Percentiles rank a stretch among this genome's conserved stretches.
Evolutionary conservation across 2,329 filamentous ascomycete species (phyloP).

Genomic region (Penicillium sp.): DNA sequence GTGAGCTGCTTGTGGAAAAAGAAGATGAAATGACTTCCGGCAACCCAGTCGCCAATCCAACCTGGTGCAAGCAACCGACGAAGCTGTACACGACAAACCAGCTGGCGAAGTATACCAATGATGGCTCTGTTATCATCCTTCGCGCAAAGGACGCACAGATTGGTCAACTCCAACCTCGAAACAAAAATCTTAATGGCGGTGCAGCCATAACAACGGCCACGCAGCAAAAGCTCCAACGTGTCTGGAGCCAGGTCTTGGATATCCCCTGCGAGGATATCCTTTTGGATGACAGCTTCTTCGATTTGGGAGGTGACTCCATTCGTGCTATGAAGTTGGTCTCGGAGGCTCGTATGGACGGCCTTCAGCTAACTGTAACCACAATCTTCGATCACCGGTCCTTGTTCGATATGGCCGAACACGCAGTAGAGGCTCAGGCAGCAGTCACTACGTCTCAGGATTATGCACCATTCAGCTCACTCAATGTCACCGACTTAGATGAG

Average conservation of each 20-base stretch:
- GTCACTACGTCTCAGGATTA: background rate
- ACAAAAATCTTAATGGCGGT: background rate
- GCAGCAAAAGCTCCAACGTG: conserved; percentile 37
- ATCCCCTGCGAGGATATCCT: conserved; percentile 47
- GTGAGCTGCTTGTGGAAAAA: conserved; percentile 1
- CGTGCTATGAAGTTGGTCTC: conserved; percentile 60
- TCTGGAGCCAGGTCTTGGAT: conserved; percentile 51
- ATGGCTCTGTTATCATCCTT: background rate
- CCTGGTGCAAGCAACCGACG: background rate
- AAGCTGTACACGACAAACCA: background rate
- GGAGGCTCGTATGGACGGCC: conserved; percentile 48
- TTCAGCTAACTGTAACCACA: conserved; percentile 53
- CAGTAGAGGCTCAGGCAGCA: background rate
- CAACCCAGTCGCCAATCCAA: background rate
- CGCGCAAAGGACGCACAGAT: background rate
- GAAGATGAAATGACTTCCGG: background rate
- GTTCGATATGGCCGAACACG: conserved; percentile 1
- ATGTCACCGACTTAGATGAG: background rate
- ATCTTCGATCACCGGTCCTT: conserved; percentile 48
- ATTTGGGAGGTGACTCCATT: conserved; percentile 57
- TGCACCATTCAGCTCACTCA: background rate
- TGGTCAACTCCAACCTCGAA: background rate
- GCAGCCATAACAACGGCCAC: conserved; percentile 1
- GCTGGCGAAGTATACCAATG: background rate
- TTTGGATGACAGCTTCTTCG: conserved; percentile 55